Evolutionary conservation across 2,329 filamentous ascomycete species (phyloP).

Genomic region (Fusarium sp.): DNA sequence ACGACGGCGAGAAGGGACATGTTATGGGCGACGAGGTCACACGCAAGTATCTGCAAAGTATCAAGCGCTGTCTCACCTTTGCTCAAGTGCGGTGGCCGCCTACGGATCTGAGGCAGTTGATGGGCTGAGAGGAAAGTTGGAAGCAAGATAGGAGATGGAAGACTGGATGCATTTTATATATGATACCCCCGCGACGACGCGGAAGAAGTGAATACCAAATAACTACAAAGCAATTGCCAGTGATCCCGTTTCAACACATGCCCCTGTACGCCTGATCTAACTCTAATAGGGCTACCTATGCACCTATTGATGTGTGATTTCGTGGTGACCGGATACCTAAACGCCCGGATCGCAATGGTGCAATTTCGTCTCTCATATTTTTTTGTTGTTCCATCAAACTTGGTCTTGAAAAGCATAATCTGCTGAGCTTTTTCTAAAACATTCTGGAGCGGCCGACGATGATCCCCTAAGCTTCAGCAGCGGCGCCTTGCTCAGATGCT

Average conservation of each 20-base stretch:
- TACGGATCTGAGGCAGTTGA: conserved; percentile 90
- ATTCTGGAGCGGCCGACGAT: not conserved
- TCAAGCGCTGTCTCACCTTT: conserved; percentile 96
- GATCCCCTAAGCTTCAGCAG: conserved; percentile 19
- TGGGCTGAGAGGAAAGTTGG: conserved; percentile 69
- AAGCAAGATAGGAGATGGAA: not conserved
- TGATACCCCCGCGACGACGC: conserved; percentile 39
- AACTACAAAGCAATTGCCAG: conserved; percentile 6
- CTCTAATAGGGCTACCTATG: conserved; percentile 16
- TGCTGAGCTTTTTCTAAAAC: not conserved
- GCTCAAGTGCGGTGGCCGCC: conserved; percentile 97
- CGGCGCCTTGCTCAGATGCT: conserved; percentile 7
- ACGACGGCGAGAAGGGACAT: conserved; percentile 88
- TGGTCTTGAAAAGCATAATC: not conserved
- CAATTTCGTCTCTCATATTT: conserved; percentile 22
- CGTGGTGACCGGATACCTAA: conserved; percentile 29
- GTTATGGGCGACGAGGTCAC: conserved; percentile 98
- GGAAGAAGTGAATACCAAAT: not conserved
- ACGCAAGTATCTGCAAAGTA: conserved; percentile 95
- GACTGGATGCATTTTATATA: conserved; percentile 16
- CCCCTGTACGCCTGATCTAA: conserved; percentile 34
- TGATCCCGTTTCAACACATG: conserved; percentile 20
- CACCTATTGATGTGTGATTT: not conserved
- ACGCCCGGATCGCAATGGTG: conserved; percentile 38
- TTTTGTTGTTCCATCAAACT: not conserved